Evolutionary conservation across 768 basidiomycete species (phyloP).

Genomic region (Phylloporus sp.): DNA sequence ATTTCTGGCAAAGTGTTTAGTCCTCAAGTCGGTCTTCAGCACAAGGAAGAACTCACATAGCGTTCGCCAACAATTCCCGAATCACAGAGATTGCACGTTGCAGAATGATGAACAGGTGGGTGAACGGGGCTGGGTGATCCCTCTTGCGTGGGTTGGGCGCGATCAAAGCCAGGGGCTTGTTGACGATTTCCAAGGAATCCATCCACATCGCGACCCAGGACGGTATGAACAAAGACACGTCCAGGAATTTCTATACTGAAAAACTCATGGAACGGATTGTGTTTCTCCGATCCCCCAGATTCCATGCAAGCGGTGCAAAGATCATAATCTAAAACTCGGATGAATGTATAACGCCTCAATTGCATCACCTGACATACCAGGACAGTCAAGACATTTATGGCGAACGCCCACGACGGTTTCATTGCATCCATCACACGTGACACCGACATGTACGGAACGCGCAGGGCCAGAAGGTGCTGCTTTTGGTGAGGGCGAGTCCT

Average conservation of each 20-base stretch:
- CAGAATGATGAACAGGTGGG: constrained; percentile 48
- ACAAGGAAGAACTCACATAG: constrained; percentile 49
- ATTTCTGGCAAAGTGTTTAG: constrained; percentile 55
- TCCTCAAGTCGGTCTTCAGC: not conserved
- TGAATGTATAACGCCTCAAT: not conserved
- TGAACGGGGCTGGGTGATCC: not conserved
- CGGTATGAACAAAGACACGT: constrained; percentile 60
- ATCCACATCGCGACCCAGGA: constrained; percentile 34
- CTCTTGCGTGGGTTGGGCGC: not conserved
- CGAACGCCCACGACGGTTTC: constrained; percentile 57
- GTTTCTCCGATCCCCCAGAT: constrained; percentile 45
- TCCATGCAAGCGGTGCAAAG: constrained; percentile 59
- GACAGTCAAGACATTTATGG: constrained; percentile 80
- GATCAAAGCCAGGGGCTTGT: constrained; percentile 1
- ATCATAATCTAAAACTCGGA: constrained; percentile 55
- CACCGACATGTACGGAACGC: constrained; percentile 45
- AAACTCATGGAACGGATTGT: constrained; percentile 68
- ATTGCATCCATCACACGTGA: constrained; percentile 67
- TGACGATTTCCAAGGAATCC: constrained; percentile 22
- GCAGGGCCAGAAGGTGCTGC: not conserved
- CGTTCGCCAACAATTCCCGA: constrained; percentile 65
- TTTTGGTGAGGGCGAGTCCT: not conserved
- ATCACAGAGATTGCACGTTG: constrained; percentile 76
- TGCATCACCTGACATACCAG: constrained; percentile 39
- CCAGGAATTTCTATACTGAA: constrained; percentile 65